A percentile compares a stretch with the other conserved stretches of the same genome.
These are phyloP conservation scores for Picea abies DNA, from an alignment of 83 land plant species.

Conservation along the genomic window DNA sequence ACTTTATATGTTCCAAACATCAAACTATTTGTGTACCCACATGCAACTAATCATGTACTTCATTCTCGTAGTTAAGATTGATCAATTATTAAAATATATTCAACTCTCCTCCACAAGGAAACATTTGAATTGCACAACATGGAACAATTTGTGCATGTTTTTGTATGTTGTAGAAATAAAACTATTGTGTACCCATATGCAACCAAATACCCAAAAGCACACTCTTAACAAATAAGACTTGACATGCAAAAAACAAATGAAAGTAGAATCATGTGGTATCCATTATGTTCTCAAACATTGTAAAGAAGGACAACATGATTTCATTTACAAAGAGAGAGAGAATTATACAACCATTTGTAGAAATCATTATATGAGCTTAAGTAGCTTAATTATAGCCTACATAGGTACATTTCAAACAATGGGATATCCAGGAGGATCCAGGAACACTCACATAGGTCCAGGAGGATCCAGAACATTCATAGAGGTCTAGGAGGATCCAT, in stretches of 20 bases:
- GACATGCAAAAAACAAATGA: too few species aligned
- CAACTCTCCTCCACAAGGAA: not conserved
- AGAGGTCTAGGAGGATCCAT: too few species aligned
- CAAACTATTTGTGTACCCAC: not conserved
- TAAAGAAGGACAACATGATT: not conserved
- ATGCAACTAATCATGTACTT: not conserved
- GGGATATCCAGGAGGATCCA: too few species aligned
- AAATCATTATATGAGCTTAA: not conserved
- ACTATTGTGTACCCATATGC: not conserved
- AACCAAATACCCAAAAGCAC: not conserved
- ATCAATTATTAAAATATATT: not conserved
- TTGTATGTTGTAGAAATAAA: not conserved
- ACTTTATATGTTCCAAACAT: not conserved
- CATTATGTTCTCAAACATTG: not conserved
- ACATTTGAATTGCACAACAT: not conserved
- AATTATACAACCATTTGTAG: slow-evolving; percentile 3
- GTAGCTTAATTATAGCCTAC: too few species aligned
- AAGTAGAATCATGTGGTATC: not conserved
- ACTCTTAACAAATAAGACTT: not conserved
- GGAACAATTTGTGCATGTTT: not conserved
- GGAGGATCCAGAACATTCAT: too few species aligned
- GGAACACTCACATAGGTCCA: too few species aligned
- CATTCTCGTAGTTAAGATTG: not conserved
- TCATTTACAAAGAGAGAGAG: not conserved
- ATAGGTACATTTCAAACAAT: too few species aligned